Base-by-base conservation (phyloP, 768 basidiomycete species). In the Clavaria fumosa region DNA sequence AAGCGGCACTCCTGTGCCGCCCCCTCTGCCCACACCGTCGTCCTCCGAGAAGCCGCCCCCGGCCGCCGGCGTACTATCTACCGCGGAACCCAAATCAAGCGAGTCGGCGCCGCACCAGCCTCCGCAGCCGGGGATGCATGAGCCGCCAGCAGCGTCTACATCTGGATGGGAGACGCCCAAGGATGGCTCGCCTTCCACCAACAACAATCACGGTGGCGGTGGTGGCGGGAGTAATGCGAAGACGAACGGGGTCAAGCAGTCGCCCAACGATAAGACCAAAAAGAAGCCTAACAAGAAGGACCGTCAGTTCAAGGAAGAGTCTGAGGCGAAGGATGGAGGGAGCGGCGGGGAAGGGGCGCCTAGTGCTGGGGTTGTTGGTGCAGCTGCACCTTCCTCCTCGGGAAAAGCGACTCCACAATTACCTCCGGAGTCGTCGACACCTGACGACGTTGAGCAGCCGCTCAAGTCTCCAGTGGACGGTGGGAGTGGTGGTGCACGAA, bases 261-360 rank as follows among this genome's bases (percentile, higher is more conserved):
- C 50, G 47, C 37, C 44, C 44, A n/a, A 40, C 32, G 51, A 46
- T 9, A 46, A 51, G 1, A 53, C 58, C 11, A 75, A 78, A 17
- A n/a, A n/a, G 75, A 63, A 53, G 59, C 58, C 3, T 74, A 75
- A 45, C 68, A 58, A 39, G 68, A 74, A 33, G 72, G 67, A 46
- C 58, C n/a, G n/a, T n/a, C n/a, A n/a, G n/a, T n/a, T n/a, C n/a
- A n/a, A 62, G 36, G 75, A 74, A 54, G 69, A 61, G 50, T 72
- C 72, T 51, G 66, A 73, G 4, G 73, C 63, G 55, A 80, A 73
- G 49, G 75, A 79, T 42, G 64, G 61, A 44, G 78, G 72, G 54
- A 67, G 67, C 41, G 61, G 63, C 45, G 63, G 78, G 45, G 61
- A 62, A 17, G 52, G 50, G 0, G 72, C 69, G 26, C 60, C 51